A percentile compares a stretch with the other conserved stretches of the same genome.
Evolutionary conservation across 1,284 basidiomycete genomes (phyloP).

Genomic region (Trichosporon asahii): DNA sequence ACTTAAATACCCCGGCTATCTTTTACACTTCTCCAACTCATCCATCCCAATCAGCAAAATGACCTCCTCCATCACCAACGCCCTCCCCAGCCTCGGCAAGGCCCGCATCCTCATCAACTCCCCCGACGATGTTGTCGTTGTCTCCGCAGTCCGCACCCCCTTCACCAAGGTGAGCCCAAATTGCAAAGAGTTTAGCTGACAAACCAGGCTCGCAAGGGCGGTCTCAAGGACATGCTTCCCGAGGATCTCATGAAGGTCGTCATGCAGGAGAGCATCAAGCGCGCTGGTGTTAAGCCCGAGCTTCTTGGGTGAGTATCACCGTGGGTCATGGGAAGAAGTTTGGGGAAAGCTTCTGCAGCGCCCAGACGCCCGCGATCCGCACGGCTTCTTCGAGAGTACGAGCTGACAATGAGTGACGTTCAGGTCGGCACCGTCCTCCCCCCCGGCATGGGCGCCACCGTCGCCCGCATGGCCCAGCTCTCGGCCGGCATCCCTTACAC

Average conservation of each 20-base stretch:
- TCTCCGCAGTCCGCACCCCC: constrained; percentile 80
- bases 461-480: constrained; percentile 91
- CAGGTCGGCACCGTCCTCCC: constrained; percentile 92
- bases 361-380: neutral
- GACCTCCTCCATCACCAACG: constrained; percentile 48
- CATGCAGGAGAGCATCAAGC: constrained; percentile 63
- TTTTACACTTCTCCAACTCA: neutral
- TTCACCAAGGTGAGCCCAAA: constrained; percentile 71
- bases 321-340: neutral
- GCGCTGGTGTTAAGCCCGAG: constrained; percentile 45
- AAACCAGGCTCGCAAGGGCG: constrained; percentile 67
- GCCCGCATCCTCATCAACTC: constrained; percentile 59
- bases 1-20: neutral
- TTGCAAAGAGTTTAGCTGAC: neutral
- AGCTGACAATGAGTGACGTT: constrained; percentile 67
- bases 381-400: neutral
- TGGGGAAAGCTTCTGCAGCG: neutral
- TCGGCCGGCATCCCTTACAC: constrained; percentile 87
- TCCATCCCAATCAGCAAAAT: neutral
- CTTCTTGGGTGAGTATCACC: constrained; percentile 44
- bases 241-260: constrained; percentile 85
- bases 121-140: constrained; percentile 84
- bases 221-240: constrained; percentile 87
- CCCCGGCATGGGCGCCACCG: constrained; percentile 80
- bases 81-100: constrained; percentile 55